These are phyloP conservation scores for Teratosphaeria viscida DNA, from an alignment of 2,329 filamentous ascomycete genomes.

Conservation along the genomic window DNA sequence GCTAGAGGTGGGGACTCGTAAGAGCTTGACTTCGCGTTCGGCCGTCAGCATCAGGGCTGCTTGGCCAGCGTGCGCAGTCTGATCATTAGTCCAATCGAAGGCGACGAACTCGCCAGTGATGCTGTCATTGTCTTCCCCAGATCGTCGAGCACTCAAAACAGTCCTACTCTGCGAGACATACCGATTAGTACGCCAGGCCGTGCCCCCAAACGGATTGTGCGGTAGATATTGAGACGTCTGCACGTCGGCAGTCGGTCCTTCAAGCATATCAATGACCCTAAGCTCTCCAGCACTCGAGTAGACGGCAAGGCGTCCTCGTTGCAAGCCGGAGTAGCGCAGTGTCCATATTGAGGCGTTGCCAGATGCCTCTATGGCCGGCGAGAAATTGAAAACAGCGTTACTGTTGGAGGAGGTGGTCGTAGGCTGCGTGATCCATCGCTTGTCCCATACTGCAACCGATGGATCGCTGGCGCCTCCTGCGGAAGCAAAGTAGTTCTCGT, in stretches of 20 bases:
- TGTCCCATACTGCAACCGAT: conserved; percentile 68
- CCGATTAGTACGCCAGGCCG: conserved; percentile 32
- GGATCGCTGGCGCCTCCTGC: conserved; percentile 63
- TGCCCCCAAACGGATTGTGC: conserved; percentile 19
- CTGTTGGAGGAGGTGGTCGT: conserved; percentile 44
- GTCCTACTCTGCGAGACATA: conserved; percentile 36
- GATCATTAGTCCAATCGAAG: conserved; percentile 49
- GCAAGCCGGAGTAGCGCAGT: conserved; percentile 49
- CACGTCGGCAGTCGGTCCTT: conserved; percentile 4
- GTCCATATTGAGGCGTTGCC: conserved; percentile 49
- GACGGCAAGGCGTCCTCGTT: conserved; percentile 47
- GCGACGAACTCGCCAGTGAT: conserved; percentile 39
- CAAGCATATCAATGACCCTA: conserved; percentile 30
- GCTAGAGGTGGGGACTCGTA: conserved; percentile 34
- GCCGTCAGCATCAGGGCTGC: conserved; percentile 44
- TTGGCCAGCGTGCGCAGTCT: conserved; percentile 35
- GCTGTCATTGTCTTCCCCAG: conserved; percentile 34
- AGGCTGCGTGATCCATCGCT: conserved; percentile 38
- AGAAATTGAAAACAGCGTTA: conserved; percentile 47
- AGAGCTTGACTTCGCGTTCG: conserved; percentile 40
- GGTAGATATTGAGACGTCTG: conserved; percentile 8
- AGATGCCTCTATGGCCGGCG: conserved; percentile 41
- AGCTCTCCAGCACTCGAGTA: conserved; percentile 50
- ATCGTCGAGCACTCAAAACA: conserved; percentile 35
- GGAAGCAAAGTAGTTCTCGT: conserved; percentile 77